These are phyloP conservation scores for Mollisiaceae sp. DNA, from an alignment of 2,329 filamentous ascomycete species.

Conservation along the genomic window DNA sequence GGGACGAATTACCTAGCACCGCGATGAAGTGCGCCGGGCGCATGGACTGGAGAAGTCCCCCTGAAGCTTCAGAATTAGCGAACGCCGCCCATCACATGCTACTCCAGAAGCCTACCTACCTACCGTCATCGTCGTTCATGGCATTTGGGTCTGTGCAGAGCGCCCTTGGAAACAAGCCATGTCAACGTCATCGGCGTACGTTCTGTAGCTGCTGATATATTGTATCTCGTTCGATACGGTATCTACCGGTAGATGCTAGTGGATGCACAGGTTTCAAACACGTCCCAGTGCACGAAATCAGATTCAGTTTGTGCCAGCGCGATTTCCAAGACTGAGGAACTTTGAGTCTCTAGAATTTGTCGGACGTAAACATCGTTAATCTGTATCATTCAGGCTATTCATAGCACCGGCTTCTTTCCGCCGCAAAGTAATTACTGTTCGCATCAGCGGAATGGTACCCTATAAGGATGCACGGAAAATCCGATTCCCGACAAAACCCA, in stretches of 20 bases:
- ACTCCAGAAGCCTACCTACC: neutral
- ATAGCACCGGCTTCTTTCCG: neutral
- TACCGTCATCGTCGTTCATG: neutral
- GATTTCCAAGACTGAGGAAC: no score
- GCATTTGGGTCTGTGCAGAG: neutral
- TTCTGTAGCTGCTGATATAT: no score
- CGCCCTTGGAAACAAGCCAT: neutral
- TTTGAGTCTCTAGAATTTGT: neutral
- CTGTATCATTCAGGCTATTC: slow-evolving; percentile 10
- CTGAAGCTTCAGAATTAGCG: neutral
- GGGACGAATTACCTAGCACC: neutral
- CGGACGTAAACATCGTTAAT: neutral
- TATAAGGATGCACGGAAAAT: neutral
- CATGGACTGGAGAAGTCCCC: neutral
- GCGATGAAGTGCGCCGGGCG: neutral
- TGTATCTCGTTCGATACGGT: no score
- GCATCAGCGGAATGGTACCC: neutral
- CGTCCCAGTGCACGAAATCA: no score
- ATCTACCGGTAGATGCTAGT: no score
- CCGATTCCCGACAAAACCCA: neutral
- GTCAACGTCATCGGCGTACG: neutral
- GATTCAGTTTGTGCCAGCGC: no score
- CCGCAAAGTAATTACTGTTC: neutral
- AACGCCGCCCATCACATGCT: neutral
- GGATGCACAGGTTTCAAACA: no score